Base-by-base conservation (phyloP, 108 stramenopile genomes). In the Cylindrotheca fusiformis region DNA sequence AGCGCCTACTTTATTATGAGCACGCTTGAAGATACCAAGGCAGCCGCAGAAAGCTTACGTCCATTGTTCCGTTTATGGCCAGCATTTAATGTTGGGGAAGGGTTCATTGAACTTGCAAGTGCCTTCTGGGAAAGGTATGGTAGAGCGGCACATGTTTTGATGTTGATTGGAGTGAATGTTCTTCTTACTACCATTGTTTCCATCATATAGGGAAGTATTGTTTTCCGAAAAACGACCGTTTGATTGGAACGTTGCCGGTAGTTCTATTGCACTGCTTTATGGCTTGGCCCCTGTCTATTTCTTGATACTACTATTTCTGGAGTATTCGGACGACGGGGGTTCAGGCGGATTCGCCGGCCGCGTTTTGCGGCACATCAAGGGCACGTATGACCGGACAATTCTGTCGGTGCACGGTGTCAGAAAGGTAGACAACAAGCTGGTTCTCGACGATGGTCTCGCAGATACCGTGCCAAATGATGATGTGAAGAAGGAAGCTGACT, bases 1-100 rank as follows among this genome's bases (percentile, higher is more conserved):
- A 41, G 14, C 14, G 36, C 36, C 6, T 41, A 41, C 14, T 41
- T 41, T 14, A 10, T 41, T 10, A 41, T 41, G 36, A 41, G 10
- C 36, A 14, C 36, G 14, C 36, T 41, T 14, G 36, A 41, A 14
- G 36, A 41, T 19, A 72, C 77, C 33, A 49, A 57, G 60, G 70
- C 71, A 30, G 23, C 62, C 8, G 77, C 77, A 19, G 68, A 22
- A 20, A 55, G 22, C 24, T 25, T 76, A 20, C 73, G 64, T 32
- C 78, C 76, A 32, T 18, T 75, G 33, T 85, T 82, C 47, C 67
- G 80, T 32, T 22, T 82, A 8, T 85, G 75, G 55, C 84, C 84
- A 23, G 52, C 78, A 5, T 85, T 76, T 75, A 73, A 80, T 52
- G 45, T 85, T 10, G 84, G 84, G 14, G 80, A 82, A 20, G 84